Base-by-base conservation (phyloP, 805 yeast genomes). In the Isabelozyma rhagii region DNA sequence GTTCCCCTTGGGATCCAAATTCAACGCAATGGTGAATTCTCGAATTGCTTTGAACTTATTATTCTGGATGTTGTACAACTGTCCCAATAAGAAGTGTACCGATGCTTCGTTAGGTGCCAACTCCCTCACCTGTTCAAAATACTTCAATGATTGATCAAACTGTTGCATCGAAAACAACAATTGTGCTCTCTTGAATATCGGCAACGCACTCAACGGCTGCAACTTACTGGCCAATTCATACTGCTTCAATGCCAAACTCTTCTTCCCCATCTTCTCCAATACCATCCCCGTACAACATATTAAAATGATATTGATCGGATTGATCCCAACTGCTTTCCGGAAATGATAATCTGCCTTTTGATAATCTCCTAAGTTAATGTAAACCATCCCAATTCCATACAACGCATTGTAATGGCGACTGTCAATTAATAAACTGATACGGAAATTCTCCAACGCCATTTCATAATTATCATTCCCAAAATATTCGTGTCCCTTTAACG, bases 231-330 rank as follows among this genome's bases (percentile, higher is more conserved):
- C 98, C 58, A 86, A 70, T 43, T 87, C 87, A 63, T 90, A 94
- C 62, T 89, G 93, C 46, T 82, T 76, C 46, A 93, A 69, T 0
- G 98, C 98, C 51, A 84, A 79, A 13, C 80, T 84, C 53, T 77
- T 76, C 58, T 83, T 80, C 10, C 84, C 85, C 48, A 85, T 62
- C 61, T 87, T 87, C 60, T 93, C 98, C 47, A 89, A 72, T 31
- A 91, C 94, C 86, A 91, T 89, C 10, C 98, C 99, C 47, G 92
- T 85, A 66, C 97, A 93, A 64, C 97, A 92, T 3, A 90, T 82
- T 58, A 94, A 75, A 41, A 94, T 91, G 3, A 89, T 87, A 66
- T 94, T 93, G 43, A 85, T 86, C 1, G 97, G 97, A 62, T 94
- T 94, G 45, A 94, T 89, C 38, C 85, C 81, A 13, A 88, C 82